Evolutionary conservation across 2,329 filamentous ascomycete genomes (phyloP), one percentile per base, ranked within the genome.

Genomic region (Fusarium nisikadoi): DNA sequence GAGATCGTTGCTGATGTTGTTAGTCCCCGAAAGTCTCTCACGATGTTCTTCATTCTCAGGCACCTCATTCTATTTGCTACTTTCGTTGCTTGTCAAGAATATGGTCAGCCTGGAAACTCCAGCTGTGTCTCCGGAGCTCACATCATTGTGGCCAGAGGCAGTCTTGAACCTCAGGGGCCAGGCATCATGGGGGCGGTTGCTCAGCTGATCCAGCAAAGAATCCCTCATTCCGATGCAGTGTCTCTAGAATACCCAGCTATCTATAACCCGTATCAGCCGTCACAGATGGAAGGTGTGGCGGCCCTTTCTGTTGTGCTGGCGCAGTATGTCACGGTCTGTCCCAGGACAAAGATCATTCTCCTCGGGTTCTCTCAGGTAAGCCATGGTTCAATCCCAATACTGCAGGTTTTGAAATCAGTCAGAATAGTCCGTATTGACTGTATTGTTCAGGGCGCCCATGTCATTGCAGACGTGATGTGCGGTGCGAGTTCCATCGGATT

Each of bases 111-210:
- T 3, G 19, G 8, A 11, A 49, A 52, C 35, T n/a, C 35, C 12
- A 46, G 35, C 10, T 77, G 70, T 14, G 41, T 55, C 19, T 59
- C 67, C 3, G 74, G 72, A 4, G 68, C 65, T n/a, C 74, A 76
- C 31, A 63, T 77, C 38, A 57, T 77, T 29, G 68, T 71, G 8
- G 64, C 65, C 52, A 66, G 75, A 27, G 75, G 68, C 13, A 77
- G 75, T 29, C 35, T 63, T 16, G 75, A 77, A 16, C 47, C 66
- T 16, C 63, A 57, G 3, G 75, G 75, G 4, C 60, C 67, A 4
- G 75, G 75, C 4, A 65, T 77, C 16, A 75, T 76, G 8, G 75
- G 75, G n/a, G 50, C 52, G 2, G 70, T 76, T 27, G 70, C 75
- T 6, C 42, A 68, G 9, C 39, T 64, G 6, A 56, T 76, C 29